Conservation (phyloP, 2,329 filamentous ascomycete genomes). For the Colletotrichum cereale region DNA sequence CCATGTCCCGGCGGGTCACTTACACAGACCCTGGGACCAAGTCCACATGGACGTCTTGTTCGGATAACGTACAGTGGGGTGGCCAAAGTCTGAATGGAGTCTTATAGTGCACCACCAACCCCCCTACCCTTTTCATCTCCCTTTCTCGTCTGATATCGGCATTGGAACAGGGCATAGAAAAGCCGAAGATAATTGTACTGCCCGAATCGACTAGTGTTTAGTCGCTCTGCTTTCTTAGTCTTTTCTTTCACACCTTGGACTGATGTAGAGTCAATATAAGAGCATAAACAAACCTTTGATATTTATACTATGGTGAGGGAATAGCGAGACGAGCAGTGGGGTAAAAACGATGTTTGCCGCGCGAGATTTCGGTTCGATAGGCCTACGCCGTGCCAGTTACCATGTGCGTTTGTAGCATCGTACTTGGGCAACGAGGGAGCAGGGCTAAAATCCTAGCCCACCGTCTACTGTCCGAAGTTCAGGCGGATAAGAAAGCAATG, state of each 20-base stretch:
- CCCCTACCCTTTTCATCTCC: background rate
- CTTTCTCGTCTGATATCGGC: background rate
- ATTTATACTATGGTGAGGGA: background rate
- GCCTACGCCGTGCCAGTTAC: background rate
- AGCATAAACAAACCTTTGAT: background rate
- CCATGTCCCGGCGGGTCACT: constrained; percentile 20
- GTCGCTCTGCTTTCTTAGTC: background rate
- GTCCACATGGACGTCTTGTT: background rate
- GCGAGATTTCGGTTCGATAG: background rate
- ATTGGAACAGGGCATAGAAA: background rate
- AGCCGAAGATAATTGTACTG: background rate
- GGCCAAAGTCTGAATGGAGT: too few species aligned
- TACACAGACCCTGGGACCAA: background rate
- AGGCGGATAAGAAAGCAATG: constrained; percentile 25
- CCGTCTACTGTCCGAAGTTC: constrained; percentile 12
- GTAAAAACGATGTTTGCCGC: background rate
- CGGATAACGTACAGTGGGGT: constrained; percentile 2
- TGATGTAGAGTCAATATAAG: background rate
- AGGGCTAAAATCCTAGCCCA: constrained; percentile 3
- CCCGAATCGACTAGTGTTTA: background rate
- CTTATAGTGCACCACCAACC: background rate
- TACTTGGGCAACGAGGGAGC: background rate
- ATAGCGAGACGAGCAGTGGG: background rate
- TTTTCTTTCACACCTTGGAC: background rate
- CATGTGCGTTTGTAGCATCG: constrained; percentile 10